A percentile compares a stretch with the other conserved stretches of the same genome.
These are phyloP conservation scores for Neurospora pannonica DNA, from an alignment of 495 filamentous ascomycete species.

Conservation along the genomic window DNA sequence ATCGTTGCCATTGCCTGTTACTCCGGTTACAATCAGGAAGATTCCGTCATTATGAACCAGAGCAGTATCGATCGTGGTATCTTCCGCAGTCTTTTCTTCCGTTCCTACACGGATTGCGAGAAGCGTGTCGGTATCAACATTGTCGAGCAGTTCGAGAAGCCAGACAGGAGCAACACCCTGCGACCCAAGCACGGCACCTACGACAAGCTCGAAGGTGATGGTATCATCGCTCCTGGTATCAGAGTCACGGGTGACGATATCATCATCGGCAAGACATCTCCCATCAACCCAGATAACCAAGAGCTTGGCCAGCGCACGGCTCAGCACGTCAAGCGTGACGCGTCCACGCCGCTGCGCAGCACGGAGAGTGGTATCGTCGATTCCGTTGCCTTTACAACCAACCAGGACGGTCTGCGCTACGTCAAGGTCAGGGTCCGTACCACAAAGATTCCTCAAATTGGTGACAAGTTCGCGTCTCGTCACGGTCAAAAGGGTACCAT, in stretches of 20 bases:
- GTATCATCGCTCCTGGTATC: conserved; percentile 83
- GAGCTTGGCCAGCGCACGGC: conserved; percentile 89
- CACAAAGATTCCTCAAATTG: conserved; percentile 96
- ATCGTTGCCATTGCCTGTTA: conserved; percentile 97
- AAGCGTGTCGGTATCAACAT: conserved; percentile 85
- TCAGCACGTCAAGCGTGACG: conserved; percentile 84
- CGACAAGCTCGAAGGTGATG: conserved; percentile 94
- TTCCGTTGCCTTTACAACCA: conserved; percentile 84
- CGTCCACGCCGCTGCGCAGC: conserved; percentile 85
- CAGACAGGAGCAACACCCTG: conserved; percentile 75
- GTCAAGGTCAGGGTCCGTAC: conserved; percentile 96
- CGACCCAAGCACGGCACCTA: conserved; percentile 92
- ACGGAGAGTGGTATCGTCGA: conserved; percentile 97
- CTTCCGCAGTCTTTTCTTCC: conserved; percentile 96
- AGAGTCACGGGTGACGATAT: conserved; percentile 96
- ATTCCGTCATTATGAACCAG: conserved; percentile 99
- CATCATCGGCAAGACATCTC: conserved; percentile 97
- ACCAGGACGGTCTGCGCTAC: conserved; percentile 80
- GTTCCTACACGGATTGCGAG: conserved; percentile 91
- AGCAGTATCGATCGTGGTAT: conserved; percentile 94
- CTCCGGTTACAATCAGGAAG: conserved; percentile 99
- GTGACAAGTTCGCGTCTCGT: conserved; percentile 97
- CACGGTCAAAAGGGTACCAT: conserved; percentile 99
- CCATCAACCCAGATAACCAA: conserved; percentile 81
- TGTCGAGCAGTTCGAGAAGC: conserved; percentile 91